These are phyloP conservation scores for Phytopythium oedochilum DNA, from an alignment of 352 stramenopile genomes.

Conservation along the genomic window DNA sequence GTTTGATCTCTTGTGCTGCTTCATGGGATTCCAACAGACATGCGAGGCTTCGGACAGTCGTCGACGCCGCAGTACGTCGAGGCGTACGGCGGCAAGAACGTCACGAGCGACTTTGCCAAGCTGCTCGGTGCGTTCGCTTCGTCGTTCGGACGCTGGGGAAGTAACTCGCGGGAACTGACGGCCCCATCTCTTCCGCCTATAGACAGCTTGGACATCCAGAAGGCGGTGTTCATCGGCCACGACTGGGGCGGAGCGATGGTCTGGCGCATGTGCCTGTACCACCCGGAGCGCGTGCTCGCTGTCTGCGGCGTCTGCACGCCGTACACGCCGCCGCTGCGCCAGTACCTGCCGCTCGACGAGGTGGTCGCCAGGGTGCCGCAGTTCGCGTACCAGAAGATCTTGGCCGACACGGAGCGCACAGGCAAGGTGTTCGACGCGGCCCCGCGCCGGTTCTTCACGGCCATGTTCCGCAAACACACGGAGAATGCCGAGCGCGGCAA, in stretches of 20 bases:
- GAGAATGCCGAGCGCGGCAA: slow-evolving; percentile 17
- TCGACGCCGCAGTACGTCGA: slow-evolving; percentile 40
- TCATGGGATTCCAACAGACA: no score
- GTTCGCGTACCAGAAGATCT: slow-evolving; percentile 66
- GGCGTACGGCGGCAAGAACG: slow-evolving; percentile 55
- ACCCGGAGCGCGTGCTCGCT: slow-evolving; percentile 49
- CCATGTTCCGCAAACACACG: slow-evolving; percentile 40
- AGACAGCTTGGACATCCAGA: slow-evolving; percentile 62
- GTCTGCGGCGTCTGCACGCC: slow-evolving; percentile 65
- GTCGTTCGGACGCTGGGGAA: neutral
- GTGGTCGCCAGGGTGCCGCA: slow-evolving; percentile 40
- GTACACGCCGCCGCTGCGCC: slow-evolving; percentile 40
- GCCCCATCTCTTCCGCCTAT: neutral
- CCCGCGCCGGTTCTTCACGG: slow-evolving; percentile 43
- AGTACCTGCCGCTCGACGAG: slow-evolving; percentile 33
- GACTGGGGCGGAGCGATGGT: slow-evolving; percentile 66
- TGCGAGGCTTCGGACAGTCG: slow-evolving; percentile 58
- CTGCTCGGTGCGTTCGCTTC: slow-evolving; percentile 29
- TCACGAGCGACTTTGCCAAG: slow-evolving; percentile 41
- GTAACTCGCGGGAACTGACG: neutral
- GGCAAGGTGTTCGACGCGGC: slow-evolving; percentile 32
- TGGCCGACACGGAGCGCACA: slow-evolving; percentile 34
- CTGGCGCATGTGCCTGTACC: slow-evolving; percentile 69
- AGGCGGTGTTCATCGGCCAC: slow-evolving; percentile 68
- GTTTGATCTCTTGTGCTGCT: no score